Percentiles rank a stretch among this genome's conserved stretches.
Evolutionary conservation across 2,329 filamentous ascomycete genomes (phyloP).

Genomic region (Clonostachys chloroleuca): DNA sequence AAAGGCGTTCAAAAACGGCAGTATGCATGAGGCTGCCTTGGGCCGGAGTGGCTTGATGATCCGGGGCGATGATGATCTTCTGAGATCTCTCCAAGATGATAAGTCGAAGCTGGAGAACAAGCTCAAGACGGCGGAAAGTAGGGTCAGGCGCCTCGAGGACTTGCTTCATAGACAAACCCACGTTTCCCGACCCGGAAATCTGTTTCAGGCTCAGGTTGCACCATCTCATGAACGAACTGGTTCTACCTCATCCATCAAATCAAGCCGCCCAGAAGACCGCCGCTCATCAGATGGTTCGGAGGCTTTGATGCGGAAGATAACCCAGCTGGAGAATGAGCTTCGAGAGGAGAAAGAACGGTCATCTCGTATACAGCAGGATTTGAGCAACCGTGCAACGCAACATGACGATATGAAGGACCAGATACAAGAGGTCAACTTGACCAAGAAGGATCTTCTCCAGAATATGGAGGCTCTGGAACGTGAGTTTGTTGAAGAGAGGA

Average conservation of each 20-base stretch:
- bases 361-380: slow-evolving; percentile 65
- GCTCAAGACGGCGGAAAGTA: slow-evolving; percentile 79
- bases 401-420: slow-evolving; percentile 61
- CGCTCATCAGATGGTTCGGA: slow-evolving; percentile 39
- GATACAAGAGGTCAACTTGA: slow-evolving; percentile 83
- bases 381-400: slow-evolving; percentile 49
- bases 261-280: slow-evolving; percentile 33
- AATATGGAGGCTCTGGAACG: slow-evolving; percentile 91
- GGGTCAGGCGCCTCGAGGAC: slow-evolving; percentile 87
- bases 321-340: slow-evolving; percentile 75
- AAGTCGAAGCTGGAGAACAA: slow-evolving; percentile 71
- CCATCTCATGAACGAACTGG: slow-evolving; percentile 41
- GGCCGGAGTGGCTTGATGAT: slow-evolving; percentile 83
- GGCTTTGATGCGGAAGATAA: slow-evolving; percentile 39
- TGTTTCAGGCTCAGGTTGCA: slow-evolving; percentile 47
- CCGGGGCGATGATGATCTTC: slow-evolving; percentile 81
- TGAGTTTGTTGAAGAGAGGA: slow-evolving; percentile 83
- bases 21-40: slow-evolving; percentile 83
- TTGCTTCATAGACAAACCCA: slow-evolving; percentile 80
- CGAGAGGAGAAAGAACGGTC: slow-evolving; percentile 66
- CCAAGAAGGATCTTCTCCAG: slow-evolving; percentile 87
- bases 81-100: slow-evolving; percentile 74
- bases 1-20: slow-evolving; percentile 95
- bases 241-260: slow-evolving; percentile 42
- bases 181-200: slow-evolving; percentile 46